A percentile compares a stretch with the other conserved stretches of the same genome.
Evolutionary conservation across 345 rosid species (phyloP).

Genomic region (Raphanus sativus): DNA sequence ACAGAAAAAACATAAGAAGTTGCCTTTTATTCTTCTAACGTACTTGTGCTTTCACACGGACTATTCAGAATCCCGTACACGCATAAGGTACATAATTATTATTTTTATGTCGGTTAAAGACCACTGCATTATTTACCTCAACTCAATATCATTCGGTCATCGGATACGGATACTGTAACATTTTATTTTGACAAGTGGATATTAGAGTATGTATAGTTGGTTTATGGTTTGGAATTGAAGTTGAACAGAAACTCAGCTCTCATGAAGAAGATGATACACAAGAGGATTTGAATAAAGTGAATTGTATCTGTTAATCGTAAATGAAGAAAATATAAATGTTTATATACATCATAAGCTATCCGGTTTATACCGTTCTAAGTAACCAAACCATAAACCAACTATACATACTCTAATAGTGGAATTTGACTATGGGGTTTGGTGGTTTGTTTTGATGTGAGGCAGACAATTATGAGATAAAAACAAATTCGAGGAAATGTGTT

Average conservation of each 20-base stretch:
- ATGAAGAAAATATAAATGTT: too few species aligned
- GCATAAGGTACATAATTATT: not conserved
- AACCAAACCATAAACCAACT: too few species aligned
- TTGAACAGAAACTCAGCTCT: too few species aligned
- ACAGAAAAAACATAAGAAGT: constrained; percentile 2
- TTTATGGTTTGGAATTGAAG: too few species aligned
- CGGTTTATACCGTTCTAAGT: too few species aligned
- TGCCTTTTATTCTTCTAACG: constrained; percentile 2
- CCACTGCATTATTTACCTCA: not conserved
- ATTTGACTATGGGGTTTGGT: constrained; percentile 2
- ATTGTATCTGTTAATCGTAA: too few species aligned
- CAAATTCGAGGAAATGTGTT: not conserved
- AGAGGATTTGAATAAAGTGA: too few species aligned
- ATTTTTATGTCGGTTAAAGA: constrained; percentile 16
- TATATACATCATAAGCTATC: too few species aligned
- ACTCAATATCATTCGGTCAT: not conserved
- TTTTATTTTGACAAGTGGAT: not conserved
- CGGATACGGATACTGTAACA: not conserved
- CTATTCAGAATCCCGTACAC: constrained; percentile 25
- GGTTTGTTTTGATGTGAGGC: constrained; percentile 23
- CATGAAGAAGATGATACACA: too few species aligned
- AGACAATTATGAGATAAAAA: not conserved
- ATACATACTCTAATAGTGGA: too few species aligned
- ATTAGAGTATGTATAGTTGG: too few species aligned
- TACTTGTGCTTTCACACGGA: constrained; percentile 33